Percentiles rank a stretch among this genome's conserved stretches.
Evolutionary conservation across 2,329 filamentous ascomycete species (phyloP).

Genomic region (Ophiocordyceps camponoti-saundersi): DNA sequence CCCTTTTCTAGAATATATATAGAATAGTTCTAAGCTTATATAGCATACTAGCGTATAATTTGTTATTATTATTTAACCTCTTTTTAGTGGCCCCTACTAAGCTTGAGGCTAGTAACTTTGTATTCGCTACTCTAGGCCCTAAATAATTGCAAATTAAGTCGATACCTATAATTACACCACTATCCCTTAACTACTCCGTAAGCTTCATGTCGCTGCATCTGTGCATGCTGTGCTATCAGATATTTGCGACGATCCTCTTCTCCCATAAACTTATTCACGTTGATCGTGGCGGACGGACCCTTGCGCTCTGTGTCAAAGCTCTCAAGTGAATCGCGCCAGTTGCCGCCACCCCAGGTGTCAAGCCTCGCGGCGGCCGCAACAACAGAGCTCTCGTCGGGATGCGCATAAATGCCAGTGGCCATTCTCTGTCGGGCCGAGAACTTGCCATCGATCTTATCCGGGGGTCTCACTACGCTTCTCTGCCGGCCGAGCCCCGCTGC

Average conservation of each 20-base stretch:
- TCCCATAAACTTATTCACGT: constrained; percentile 60
- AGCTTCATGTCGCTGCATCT: constrained; percentile 10
- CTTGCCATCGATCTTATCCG: constrained; percentile 57
- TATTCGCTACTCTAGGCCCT: no score
- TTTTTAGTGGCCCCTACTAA: no score
- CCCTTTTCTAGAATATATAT: no score
- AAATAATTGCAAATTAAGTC: no score
- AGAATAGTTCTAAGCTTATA: no score
- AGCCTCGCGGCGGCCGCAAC: background rate
- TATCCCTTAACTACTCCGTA: no score
- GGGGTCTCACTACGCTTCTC: constrained; percentile 51
- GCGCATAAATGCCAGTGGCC: constrained; percentile 51
- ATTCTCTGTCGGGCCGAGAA: constrained; percentile 58
- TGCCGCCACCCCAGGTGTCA: background rate
- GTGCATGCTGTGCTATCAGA: constrained; percentile 45
- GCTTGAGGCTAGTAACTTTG: no score
- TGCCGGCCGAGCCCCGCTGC: constrained; percentile 23
- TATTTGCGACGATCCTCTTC: constrained; percentile 63
- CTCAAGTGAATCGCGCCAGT: constrained; percentile 43
- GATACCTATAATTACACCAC: no score
- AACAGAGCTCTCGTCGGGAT: constrained; percentile 30
- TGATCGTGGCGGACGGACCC: constrained; percentile 10
- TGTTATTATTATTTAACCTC: no score
- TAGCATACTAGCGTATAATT: no score
- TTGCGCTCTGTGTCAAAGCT: constrained; percentile 42